Conservation (phyloP, 2,329 filamentous ascomycete species). For the Pseudopyrenochaeta lycopersici region DNA sequence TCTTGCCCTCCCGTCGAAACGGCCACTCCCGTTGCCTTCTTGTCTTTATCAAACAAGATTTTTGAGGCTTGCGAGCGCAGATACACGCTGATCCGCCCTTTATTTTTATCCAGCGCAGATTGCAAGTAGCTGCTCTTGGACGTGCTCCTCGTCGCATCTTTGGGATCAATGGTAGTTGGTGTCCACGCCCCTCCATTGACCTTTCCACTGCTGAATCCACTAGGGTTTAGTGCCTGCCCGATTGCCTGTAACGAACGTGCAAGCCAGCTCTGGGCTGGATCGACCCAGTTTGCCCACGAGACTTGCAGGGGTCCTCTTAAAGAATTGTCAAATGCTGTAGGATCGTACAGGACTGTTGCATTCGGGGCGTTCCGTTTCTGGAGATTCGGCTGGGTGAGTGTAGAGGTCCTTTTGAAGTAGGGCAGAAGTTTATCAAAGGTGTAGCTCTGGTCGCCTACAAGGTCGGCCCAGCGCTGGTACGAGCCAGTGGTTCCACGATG, state of each 20-base stretch:
- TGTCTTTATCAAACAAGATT: constrained; percentile 23
- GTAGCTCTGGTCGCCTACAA: constrained; percentile 42
- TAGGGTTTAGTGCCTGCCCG: constrained; percentile 21
- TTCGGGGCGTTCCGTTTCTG: constrained; percentile 26
- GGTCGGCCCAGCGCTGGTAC: constrained; percentile 42
- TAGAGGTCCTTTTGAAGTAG: constrained; percentile 40
- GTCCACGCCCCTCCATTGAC: constrained; percentile 30
- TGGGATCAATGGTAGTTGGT: constrained; percentile 42
- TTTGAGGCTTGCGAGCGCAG: constrained; percentile 21
- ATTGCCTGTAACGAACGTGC: constrained; percentile 29
- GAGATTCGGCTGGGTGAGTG: constrained; percentile 39
- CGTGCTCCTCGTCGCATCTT: constrained; percentile 27
- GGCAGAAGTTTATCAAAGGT: constrained; percentile 35
- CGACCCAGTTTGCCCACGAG: constrained; percentile 39
- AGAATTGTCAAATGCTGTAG: constrained; percentile 20
- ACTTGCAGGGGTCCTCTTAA: constrained; percentile 31
- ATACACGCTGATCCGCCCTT: constrained; percentile 16
- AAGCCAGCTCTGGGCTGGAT: constrained; percentile 33
- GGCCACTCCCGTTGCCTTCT: constrained; percentile 40
- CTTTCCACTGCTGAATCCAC: constrained; percentile 33
- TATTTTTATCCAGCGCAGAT: constrained; percentile 8
- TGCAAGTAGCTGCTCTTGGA: constrained; percentile 29
- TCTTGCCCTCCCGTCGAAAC: constrained; percentile 21
- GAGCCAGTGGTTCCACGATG: constrained; percentile 32
- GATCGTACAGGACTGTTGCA: constrained; percentile 28